Conservation (phyloP, 1,284 basidiomycete genomes). For the Melanopsichium pennsylvanicum region DNA sequence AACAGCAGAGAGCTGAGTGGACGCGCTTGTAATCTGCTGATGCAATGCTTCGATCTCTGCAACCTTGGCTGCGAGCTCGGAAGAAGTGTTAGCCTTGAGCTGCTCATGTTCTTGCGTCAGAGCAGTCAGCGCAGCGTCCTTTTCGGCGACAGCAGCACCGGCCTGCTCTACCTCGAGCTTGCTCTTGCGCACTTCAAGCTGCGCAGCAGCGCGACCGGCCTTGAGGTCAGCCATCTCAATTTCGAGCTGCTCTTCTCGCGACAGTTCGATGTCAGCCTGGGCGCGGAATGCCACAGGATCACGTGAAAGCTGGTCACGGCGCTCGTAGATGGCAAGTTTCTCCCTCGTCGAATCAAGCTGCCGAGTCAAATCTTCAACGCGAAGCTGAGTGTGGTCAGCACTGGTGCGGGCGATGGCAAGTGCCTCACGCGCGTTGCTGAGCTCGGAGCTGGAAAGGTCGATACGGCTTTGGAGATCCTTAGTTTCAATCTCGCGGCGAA, state of each 20-base stretch:
- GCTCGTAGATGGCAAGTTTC: slow-evolving; percentile 85
- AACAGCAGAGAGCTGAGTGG: slow-evolving; percentile 72
- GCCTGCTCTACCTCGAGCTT: slow-evolving; percentile 78
- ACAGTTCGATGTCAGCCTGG: slow-evolving; percentile 63
- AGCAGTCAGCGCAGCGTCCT: slow-evolving; percentile 75
- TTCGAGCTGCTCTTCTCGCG: slow-evolving; percentile 80
- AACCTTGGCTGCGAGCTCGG: slow-evolving; percentile 70
- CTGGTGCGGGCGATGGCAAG: slow-evolving; percentile 80
- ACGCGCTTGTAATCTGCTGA: slow-evolving; percentile 72
- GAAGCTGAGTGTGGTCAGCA: slow-evolving; percentile 80
- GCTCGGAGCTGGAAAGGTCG: slow-evolving; percentile 77
- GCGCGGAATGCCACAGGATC: slow-evolving; percentile 35
- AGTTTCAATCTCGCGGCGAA: slow-evolving; percentile 82
- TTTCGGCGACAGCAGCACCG: slow-evolving; percentile 75
- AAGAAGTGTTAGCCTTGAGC: slow-evolving; percentile 67
- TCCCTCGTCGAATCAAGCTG: slow-evolving; percentile 80
- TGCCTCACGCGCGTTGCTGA: slow-evolving; percentile 76
- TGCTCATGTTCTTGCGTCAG: slow-evolving; percentile 74
- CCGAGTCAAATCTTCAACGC: slow-evolving; percentile 75
- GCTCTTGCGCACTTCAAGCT: slow-evolving; percentile 69
- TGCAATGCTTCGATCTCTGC: slow-evolving; percentile 76
- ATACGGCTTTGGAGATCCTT: slow-evolving; percentile 78
- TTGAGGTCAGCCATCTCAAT: slow-evolving; percentile 75
- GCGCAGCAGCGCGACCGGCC: slow-evolving; percentile 59
- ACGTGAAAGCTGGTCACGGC: slow-evolving; percentile 68